A percentile compares a stretch with the other conserved stretches of the same genome.
These are phyloP conservation scores for Lecanicillium sp. DNA, from an alignment of 2,329 filamentous ascomycete species.

Conservation along the genomic window DNA sequence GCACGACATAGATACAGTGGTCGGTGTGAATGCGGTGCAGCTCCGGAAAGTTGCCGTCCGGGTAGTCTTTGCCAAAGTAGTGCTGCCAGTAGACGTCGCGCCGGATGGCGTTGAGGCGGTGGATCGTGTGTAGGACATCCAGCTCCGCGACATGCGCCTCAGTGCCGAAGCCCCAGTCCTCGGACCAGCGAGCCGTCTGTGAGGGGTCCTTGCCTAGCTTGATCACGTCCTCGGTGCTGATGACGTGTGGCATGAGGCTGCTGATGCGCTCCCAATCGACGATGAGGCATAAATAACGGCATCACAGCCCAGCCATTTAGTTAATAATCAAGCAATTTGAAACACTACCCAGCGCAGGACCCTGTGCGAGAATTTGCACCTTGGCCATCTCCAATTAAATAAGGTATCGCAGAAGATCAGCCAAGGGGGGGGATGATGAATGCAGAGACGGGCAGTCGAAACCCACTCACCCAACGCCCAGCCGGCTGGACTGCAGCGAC, in stretches of 20 bases:
- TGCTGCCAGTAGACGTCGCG: slow-evolving; percentile 6
- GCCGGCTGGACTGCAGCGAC: no score
- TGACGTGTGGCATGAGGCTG: slow-evolving; percentile 3
- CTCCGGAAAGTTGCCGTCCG: slow-evolving; percentile 3
- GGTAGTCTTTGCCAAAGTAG: slow-evolving; percentile 4
- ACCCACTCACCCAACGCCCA: no score
- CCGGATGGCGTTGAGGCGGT: slow-evolving; percentile 7
- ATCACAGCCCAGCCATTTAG: no score
- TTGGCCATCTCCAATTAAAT: no score
- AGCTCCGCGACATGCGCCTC: slow-evolving; percentile 6
- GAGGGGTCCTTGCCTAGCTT: slow-evolving; percentile 5
- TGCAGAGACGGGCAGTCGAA: no score
- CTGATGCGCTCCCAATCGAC: slow-evolving; percentile 5
- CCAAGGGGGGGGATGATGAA: no score
- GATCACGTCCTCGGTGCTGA: slow-evolving; percentile 3
- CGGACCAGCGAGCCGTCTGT: slow-evolving; percentile 1
- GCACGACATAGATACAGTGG: slow-evolving; percentile 7
- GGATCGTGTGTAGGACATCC: slow-evolving; percentile 6
- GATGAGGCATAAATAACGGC: no score
- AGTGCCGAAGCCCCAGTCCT: slow-evolving; percentile 1
- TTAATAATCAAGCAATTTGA: no score
- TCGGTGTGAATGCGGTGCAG: slow-evolving; percentile 6
- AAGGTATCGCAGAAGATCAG: no score
- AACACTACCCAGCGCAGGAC: no score
- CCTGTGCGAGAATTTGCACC: no score